These are phyloP conservation scores for Effrenium voratum DNA, from an alignment of 73 alveolate species.

Conservation along the genomic window DNA sequence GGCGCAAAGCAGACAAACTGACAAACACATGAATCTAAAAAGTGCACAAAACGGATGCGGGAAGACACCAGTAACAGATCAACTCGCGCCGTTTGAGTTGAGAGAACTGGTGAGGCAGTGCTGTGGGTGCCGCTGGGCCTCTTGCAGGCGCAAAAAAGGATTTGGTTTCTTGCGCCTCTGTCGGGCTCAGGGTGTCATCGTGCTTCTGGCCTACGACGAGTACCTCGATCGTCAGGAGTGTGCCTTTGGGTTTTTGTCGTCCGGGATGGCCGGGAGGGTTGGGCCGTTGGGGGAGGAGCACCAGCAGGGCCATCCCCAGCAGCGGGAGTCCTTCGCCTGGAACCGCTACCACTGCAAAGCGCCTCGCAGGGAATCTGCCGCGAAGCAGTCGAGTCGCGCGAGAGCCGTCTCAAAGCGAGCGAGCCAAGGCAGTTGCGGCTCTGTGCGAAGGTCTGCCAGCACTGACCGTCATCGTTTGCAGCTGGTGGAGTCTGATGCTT, in stretches of 20 bases:
- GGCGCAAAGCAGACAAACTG: not conserved
- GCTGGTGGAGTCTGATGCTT: conserved; percentile 56
- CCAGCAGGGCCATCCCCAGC: conserved; percentile 11
- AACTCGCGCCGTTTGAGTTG: no score
- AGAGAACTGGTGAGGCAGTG: not conserved
- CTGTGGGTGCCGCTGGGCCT: conserved; percentile 77
- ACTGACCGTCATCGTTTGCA: conserved; percentile 58
- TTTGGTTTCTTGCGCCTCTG: not conserved
- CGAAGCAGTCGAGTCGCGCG: no score
- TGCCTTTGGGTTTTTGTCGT: not conserved
- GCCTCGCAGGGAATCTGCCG: not conserved
- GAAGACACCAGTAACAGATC: no score
- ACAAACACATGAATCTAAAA: not conserved
- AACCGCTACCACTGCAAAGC: conserved; percentile 84
- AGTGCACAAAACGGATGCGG: no score
- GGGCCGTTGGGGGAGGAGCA: conserved; percentile 6
- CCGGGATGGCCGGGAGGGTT: no score
- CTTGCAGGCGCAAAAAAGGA: conserved; percentile 10
- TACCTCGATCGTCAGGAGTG: conserved; percentile 18
- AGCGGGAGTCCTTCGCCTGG: conserved; percentile 68
- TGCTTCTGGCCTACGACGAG: conserved; percentile 63
- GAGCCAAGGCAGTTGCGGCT: conserved; percentile 57
- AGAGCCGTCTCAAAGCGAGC: no score
- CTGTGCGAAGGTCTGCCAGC: conserved; percentile 88
- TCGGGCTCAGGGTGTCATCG: conserved; percentile 49